A percentile compares a stretch with the other conserved stretches of the same genome.
Conservation (phyloP, 1,284 basidiomycete species). For the Puccinia coronata region DNA sequence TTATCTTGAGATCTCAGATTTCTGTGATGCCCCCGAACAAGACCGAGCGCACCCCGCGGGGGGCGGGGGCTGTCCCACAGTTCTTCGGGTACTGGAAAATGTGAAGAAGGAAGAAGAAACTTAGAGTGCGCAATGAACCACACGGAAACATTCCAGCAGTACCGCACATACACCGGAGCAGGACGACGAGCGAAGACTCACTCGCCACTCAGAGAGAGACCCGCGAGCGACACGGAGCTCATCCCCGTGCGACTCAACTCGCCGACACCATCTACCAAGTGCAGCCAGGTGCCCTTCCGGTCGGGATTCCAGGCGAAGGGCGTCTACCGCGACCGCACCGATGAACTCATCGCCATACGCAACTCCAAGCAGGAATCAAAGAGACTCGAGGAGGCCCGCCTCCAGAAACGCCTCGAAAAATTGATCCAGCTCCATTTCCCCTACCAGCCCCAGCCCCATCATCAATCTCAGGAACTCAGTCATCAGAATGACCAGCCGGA, state of each 20-base stretch:
- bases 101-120: background rate
- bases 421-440: slow-evolving; percentile 40
- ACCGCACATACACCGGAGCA: background rate
- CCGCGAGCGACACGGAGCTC: background rate
- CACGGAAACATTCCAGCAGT: background rate
- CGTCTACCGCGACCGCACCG: slow-evolving; percentile 70
- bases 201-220: background rate
- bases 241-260: background rate
- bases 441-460: background rate
- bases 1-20: no score
- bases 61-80: no score
- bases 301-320: slow-evolving; percentile 68
- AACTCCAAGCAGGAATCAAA: slow-evolving; percentile 52
- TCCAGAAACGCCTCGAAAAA: slow-evolving; percentile 43
- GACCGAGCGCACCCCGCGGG: no score
- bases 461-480: no score
- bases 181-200: background rate
- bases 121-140: background rate
- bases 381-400: slow-evolving; percentile 32
- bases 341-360: slow-evolving; percentile 71
- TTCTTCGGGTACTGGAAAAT: no score
- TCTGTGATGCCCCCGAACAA: no score
- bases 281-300: background rate
- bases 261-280: background rate
- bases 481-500: no score